These are phyloP conservation scores for Neonothopanus nambi DNA, from an alignment of 1,284 basidiomycete genomes.

Conservation along the genomic window DNA sequence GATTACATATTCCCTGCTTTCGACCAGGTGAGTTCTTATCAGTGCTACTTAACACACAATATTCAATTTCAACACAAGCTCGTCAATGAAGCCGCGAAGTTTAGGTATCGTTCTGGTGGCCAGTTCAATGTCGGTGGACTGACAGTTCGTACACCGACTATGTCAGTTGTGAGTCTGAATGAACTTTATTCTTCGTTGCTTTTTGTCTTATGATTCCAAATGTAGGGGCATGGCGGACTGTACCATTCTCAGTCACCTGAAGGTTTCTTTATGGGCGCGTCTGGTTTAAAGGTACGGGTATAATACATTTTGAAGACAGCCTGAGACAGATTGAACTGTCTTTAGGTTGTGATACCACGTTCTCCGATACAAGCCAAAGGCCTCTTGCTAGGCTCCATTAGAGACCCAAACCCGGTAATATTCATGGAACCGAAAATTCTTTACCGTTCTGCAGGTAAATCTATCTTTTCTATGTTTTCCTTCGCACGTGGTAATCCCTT, in stretches of 20 bases:
- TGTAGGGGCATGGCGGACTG: constrained; percentile 81
- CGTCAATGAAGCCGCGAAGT: constrained; percentile 95
- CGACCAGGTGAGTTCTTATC: constrained; percentile 64
- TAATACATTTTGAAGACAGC: not conserved
- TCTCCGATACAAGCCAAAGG: constrained; percentile 96
- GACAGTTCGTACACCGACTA: constrained; percentile 86
- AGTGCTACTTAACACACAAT: not conserved
- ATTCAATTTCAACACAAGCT: constrained; percentile 50
- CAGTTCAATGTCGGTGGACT: constrained; percentile 82
- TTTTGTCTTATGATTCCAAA: not conserved
- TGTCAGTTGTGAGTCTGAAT: constrained; percentile 66
- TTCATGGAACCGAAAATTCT: constrained; percentile 95
- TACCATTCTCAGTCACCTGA: constrained; percentile 96
- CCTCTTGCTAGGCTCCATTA: constrained; percentile 79
- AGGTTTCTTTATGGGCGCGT: constrained; percentile 90
- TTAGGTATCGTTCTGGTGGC: constrained; percentile 87
- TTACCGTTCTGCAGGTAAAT: constrained; percentile 74
- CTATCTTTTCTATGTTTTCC: not conserved
- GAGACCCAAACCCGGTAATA: constrained; percentile 91
- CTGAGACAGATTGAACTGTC: not conserved
- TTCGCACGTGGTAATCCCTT: not conserved
- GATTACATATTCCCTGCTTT: constrained; percentile 92
- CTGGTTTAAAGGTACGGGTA: constrained; percentile 77
- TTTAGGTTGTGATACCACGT: constrained; percentile 84
- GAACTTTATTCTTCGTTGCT: not conserved